Base-by-base conservation (phyloP, 1,284 basidiomycete species). In the Veloboletus limbatus region DNA sequence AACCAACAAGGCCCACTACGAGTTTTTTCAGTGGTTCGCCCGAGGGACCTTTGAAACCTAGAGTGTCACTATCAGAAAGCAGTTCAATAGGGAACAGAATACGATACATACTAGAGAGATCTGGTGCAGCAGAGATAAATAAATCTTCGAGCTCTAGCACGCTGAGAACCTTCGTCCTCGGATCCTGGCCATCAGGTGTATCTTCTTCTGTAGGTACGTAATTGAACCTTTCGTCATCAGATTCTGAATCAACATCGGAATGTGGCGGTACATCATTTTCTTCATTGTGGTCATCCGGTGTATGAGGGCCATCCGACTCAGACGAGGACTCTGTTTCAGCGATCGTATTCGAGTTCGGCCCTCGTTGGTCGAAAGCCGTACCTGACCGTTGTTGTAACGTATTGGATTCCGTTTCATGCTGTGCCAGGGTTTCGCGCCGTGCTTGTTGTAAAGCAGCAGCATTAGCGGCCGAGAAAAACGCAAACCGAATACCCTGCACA, bases 391-490 rank as follows among this genome's bases (percentile, higher is more conserved):
- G 48, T 38, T 42, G 50, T 10, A 41, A 44, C 18, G 16, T 6
- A 13, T 49, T 54, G 9, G 54, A 38, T 25, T 51, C 56, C 20
- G 36, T 41, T 27, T 57, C 54, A 8, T 17, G 31, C 22, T 48
- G 45, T 26, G 48, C 30, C 43, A 75, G 55, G 22, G 81, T 78
- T 48, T 85, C 81, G 49, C 75, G 69, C 21, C 79, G 73, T 11
- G 81, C 84, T 64, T 91, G 78, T 54, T 96, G 94, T 18, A 92
- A 63, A 7, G 92, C 93, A 8, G 86, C 78, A 11, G 93, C 93
- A 69, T 93, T 88, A 10, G 88, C 81, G 6, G 97, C 97, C 24
- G 96, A 99, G 76, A 97, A 99, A 69, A 99, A 99, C 0, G 92
- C 94, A 60, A 92, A 98, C 49, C 77, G 77, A 39, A 98, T 79